Evolutionary conservation across 2,329 filamentous ascomycete genomes (phyloP), one percentile per base, ranked within the genome.

Genomic region (Trichoderma cornu-damae): DNA sequence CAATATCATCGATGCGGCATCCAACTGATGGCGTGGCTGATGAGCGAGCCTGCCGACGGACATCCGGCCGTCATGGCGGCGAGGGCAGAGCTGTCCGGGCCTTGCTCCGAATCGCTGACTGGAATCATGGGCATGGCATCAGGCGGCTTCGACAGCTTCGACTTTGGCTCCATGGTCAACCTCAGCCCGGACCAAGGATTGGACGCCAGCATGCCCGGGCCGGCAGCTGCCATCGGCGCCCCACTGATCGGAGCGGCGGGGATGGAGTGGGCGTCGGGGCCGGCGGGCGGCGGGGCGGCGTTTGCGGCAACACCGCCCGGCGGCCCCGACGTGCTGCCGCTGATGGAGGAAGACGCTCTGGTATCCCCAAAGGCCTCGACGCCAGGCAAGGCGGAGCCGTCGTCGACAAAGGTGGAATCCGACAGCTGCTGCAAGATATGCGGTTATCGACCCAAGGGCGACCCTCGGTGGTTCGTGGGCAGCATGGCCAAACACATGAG

Each of bases 401-500:
- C 51, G n/a, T 44, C 46, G n/a, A 61, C 66, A 37, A 76, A 76
- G 59, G 60, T 72, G 1, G 77, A 79, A 59, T 73, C 78, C 0
- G 67, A 75, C 46, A 72, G 73, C 49, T 72, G 72, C 61, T 83
- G 80, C 63, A 74, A 77, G 20, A 69, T 80, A 16, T 83, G 80
- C 60, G 78, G 76, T 2, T 83, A 83, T 67, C 73, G 78, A 8
- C 80, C 80, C 1, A 80, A 78, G 61, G 80, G 80, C 3, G 74
- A 80, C 48, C 79, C 80, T n/a, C 74, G 77, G 58, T 83, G 80
- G 80, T 83, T 82, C 64, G 76, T 76, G 43, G 79, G 79, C 5
- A 81, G 78, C 65, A 81, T 83, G 79, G 75, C 79, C 48, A 83
- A 82, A 67, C 80, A 83, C 65, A 80, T 73, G 70, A 80, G 78